These are phyloP conservation scores for Colletotrichum sp. DNA, from an alignment of 2,329 filamentous ascomycete species.

Conservation along the genomic window DNA sequence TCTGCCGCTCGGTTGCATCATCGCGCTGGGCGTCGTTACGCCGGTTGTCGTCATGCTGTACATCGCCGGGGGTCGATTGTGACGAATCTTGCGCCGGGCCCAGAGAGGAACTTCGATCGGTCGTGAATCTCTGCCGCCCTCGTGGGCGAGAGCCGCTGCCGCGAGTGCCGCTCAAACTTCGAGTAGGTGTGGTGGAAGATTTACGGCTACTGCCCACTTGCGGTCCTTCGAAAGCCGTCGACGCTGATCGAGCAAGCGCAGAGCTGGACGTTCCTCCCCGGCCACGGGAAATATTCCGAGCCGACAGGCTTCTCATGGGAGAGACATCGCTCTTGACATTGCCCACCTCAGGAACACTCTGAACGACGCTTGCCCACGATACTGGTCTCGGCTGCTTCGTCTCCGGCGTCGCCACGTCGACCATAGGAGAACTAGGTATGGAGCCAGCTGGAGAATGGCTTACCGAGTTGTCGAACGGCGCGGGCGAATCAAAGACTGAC, in stretches of 20 bases:
- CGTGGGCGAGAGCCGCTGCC: not conserved
- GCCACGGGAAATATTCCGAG: not conserved
- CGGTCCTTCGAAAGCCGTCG: not conserved
- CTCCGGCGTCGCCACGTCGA: not conserved
- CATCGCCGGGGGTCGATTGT: not conserved
- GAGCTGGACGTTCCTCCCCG: not conserved
- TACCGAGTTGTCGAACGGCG: not conserved
- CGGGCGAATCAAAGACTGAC: not conserved
- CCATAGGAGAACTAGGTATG: not conserved
- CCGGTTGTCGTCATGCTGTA: not conserved
- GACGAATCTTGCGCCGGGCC: not conserved
- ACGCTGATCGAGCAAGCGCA: not conserved
- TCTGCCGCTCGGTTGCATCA: not conserved
- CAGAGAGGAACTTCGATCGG: not conserved
- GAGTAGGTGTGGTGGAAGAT: not conserved
- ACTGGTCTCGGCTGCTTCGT: not conserved
- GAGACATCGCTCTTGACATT: not conserved
- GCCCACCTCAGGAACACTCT: not conserved
- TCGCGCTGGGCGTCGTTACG: not conserved
- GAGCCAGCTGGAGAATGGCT: not conserved
- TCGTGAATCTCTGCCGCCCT: not conserved
- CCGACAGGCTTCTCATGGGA: not conserved
- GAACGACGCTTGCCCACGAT: not conserved
- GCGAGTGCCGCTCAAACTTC: not conserved
- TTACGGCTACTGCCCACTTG: not conserved